Evolutionary conservation across 805 yeast genomes (phyloP).

Genomic region (Cyberlindnera maclurae): DNA sequence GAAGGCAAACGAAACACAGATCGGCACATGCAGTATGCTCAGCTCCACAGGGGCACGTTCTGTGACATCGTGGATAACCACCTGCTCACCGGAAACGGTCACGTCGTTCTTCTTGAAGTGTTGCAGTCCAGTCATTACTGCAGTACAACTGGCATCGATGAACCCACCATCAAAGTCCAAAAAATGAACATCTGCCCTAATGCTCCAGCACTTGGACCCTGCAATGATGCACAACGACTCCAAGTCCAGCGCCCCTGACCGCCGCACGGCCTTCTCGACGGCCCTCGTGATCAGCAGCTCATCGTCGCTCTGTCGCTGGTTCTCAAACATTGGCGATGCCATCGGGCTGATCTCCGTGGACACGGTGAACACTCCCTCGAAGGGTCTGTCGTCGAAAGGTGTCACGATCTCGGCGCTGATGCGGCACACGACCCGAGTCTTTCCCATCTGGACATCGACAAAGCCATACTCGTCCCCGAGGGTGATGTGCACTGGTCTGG

Average conservation of each 20-base stretch:
- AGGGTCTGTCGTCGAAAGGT: constrained; percentile 89
- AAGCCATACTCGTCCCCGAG: constrained; percentile 74
- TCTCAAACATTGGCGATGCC: constrained; percentile 83
- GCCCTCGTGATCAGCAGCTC: constrained; percentile 76
- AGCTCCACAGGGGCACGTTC: constrained; percentile 86
- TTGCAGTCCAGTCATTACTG: constrained; percentile 77
- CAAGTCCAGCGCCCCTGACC: constrained; percentile 86
- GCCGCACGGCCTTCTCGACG: constrained; percentile 84
- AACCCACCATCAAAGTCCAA: constrained; percentile 90
- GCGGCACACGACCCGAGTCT: constrained; percentile 62
- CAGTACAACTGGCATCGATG: constrained; percentile 84
- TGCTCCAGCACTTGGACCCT: constrained; percentile 85
- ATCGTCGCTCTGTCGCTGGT: constrained; percentile 60
- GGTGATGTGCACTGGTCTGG: constrained; percentile 56
- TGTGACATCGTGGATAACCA: constrained; percentile 60
- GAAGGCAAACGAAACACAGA: constrained; percentile 85
- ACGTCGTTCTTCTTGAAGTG: constrained; percentile 85
- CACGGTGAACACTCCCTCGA: constrained; percentile 83
- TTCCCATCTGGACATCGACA: constrained; percentile 72
- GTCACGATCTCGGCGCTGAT: constrained; percentile 68
- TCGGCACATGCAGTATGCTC: constrained; percentile 81
- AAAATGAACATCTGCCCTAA: constrained; percentile 86
- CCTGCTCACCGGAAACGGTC: constrained; percentile 56
- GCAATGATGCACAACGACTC: constrained; percentile 88
- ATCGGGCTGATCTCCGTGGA: constrained; percentile 83